Percentiles rank a stretch among this genome's conserved stretches.
These are phyloP conservation scores for Candida oleophila DNA, from an alignment of 805 yeast genomes.

Conservation along the genomic window DNA sequence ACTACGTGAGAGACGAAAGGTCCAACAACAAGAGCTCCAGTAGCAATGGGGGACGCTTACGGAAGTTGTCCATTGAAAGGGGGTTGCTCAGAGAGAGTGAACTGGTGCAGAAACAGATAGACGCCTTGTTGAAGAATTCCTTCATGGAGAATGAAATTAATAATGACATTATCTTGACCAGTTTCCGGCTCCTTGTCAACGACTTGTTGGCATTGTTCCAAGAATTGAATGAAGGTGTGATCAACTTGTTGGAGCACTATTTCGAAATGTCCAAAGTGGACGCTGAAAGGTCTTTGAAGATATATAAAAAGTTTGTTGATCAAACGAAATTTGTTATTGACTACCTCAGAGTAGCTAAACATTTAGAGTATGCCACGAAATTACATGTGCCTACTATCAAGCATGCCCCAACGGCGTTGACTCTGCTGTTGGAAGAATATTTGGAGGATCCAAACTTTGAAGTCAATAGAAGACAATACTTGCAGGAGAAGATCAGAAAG, in stretches of 20 bases:
- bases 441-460: constrained; percentile 85
- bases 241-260: constrained; percentile 88
- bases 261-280: constrained; percentile 87
- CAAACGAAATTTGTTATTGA: constrained; percentile 86
- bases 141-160: constrained; percentile 78
- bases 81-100: constrained; percentile 85
- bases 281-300: constrained; percentile 81
- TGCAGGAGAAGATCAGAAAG: constrained; percentile 54
- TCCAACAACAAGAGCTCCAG: constrained; percentile 40
- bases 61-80: constrained; percentile 64
- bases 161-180: constrained; percentile 80
- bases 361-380: constrained; percentile 81
- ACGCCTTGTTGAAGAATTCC: constrained; percentile 68
- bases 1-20: constrained; percentile 74
- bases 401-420: constrained; percentile 94
- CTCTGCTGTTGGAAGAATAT: constrained; percentile 84
- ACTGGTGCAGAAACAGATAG: constrained; percentile 80
- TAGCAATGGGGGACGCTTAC: constrained; percentile 58
- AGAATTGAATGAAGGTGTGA: constrained; percentile 92
- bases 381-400: constrained; percentile 92
- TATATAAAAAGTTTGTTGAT: constrained; percentile 82
- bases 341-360: constrained; percentile 86
- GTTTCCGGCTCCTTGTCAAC: constrained; percentile 85
- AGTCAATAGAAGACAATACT: constrained; percentile 69
- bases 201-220: constrained; percentile 86